Percentiles rank a stretch among this genome's conserved stretches.
Evolutionary conservation across 176 grass and related monocot species (phyloP).

Genomic region (Eragrostis nindensis): DNA sequence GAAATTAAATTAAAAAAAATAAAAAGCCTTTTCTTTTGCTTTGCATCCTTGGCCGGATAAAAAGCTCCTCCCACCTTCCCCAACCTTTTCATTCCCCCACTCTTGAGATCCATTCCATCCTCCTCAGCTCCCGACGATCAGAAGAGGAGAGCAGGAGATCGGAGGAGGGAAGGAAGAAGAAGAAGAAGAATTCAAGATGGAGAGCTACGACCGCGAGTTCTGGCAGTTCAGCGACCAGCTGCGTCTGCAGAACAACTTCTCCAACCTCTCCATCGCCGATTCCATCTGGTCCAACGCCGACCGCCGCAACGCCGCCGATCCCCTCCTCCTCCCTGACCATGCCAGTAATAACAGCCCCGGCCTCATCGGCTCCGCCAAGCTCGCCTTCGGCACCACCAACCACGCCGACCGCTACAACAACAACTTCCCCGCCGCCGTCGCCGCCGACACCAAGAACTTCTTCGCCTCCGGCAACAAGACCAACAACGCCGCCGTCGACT

Average conservation of each 20-base stretch:
- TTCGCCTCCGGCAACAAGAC: neutral
- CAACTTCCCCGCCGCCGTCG: constrained; percentile 32
- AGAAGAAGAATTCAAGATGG: constrained; percentile 12
- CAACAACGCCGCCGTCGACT: constrained; percentile 25
- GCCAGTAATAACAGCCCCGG: neutral
- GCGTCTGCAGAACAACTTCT: constrained; percentile 79
- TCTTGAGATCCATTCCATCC: neutral
- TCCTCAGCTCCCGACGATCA: too few relatives aligned
- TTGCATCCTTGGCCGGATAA: too few relatives aligned
- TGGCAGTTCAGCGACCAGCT: constrained; percentile 99
- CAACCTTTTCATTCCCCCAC: neutral
- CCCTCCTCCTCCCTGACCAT: neutral
- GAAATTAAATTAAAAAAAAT: too few relatives aligned
- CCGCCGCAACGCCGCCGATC: constrained; percentile 29
- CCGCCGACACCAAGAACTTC: neutral
- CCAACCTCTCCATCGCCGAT: constrained; percentile 79
- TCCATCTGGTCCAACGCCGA: constrained; percentile 71
- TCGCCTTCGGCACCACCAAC: constrained; percentile 75
- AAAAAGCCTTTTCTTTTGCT: too few relatives aligned
- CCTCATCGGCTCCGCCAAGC: constrained; percentile 60
- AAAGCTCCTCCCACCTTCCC: neutral
- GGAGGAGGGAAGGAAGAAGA: neutral
- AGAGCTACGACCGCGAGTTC: constrained; percentile 67
- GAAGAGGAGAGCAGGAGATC: neutral
- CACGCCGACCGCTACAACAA: constrained; percentile 72